A percentile compares a stretch with the other conserved stretches of the same genome.
phyloP scores from a whole-genome alignment of 2,329 filamentous ascomycete genomes.

The Xylaria polymorpha region DNA sequence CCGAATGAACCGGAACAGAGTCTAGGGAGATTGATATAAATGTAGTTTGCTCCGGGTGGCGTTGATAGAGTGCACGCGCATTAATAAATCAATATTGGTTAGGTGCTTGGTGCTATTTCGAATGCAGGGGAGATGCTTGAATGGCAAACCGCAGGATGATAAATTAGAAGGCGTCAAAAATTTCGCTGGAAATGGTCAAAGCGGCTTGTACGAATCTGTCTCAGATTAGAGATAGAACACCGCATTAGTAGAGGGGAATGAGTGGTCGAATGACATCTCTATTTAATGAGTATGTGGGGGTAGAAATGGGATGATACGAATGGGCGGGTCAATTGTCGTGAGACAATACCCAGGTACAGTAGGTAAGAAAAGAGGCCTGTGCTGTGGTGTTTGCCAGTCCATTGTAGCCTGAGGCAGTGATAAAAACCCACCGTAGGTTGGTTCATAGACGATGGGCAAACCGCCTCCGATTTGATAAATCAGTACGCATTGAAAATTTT shows the following conservation, averaged over 20 bases:
- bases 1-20: background rate
- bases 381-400: constrained; percentile 10
- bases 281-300: background rate
- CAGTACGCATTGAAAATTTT: too few species aligned
- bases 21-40: background rate
- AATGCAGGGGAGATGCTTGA: background rate
- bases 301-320: background rate
- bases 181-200: constrained; percentile 18
- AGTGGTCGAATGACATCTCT: background rate
- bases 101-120: background rate
- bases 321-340: background rate
- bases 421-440: background rate
- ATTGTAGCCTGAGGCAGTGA: background rate
- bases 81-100: background rate
- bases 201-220: constrained; percentile 24
- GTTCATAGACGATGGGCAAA: background rate
- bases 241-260: background rate
- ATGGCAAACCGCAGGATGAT: background rate
- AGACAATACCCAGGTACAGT: background rate
- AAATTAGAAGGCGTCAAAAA: background rate
- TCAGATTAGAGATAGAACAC: constrained; percentile 3
- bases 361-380: background rate
- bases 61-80: background rate
- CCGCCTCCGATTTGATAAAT: background rate
- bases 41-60: background rate